Conservation (phyloP, 306 rosid genomes). For the Arachis stenosperma region DNA sequence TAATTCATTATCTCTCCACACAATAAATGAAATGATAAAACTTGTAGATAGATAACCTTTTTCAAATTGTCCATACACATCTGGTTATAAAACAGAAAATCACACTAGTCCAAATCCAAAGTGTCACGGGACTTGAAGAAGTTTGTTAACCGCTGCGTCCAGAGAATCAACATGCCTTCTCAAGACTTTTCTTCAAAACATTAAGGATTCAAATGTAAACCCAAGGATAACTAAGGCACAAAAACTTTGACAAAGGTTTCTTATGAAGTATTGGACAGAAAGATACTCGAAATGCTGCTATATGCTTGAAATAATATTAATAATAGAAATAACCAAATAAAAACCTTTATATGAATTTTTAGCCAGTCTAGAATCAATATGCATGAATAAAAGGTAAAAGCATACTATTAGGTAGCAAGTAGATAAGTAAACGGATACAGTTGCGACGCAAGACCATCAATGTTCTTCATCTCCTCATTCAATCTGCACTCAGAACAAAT, state of each 20-base stretch:
- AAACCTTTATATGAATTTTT: background rate
- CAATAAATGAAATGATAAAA: slow-evolving; percentile 5
- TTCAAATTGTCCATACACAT: slow-evolving; percentile 15
- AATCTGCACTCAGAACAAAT: slow-evolving; percentile 53
- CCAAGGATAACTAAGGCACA: slow-evolving; percentile 9
- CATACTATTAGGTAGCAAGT: slow-evolving; percentile 4
- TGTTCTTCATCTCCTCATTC: slow-evolving; percentile 85
- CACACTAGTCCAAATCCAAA: slow-evolving; percentile 29
- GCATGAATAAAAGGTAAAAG: slow-evolving; percentile 2
- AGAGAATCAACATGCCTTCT: slow-evolving; percentile 77
- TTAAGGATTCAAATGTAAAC: slow-evolving; percentile 57
- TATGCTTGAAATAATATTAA: background rate
- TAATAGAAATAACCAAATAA: slow-evolving; percentile 1
- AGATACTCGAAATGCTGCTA: background rate
- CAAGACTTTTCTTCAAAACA: slow-evolving; percentile 60
- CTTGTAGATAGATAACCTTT: slow-evolving; percentile 9
- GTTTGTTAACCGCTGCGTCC: slow-evolving; percentile 77
- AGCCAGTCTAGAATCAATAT: slow-evolving; percentile 3
- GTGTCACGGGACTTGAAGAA: slow-evolving; percentile 66
- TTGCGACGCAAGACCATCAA: slow-evolving; percentile 66
- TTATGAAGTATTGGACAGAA: slow-evolving; percentile 13
- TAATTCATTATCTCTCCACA: slow-evolving; percentile 7
- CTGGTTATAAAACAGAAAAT: slow-evolving; percentile 23
- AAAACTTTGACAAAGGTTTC: slow-evolving; percentile 5
- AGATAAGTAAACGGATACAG: slow-evolving; percentile 62